Evolutionary conservation across 169 alveolate species (phyloP), one percentile per base, ranked within the genome.

Genomic region (Cryptosporidium felis): DNA sequence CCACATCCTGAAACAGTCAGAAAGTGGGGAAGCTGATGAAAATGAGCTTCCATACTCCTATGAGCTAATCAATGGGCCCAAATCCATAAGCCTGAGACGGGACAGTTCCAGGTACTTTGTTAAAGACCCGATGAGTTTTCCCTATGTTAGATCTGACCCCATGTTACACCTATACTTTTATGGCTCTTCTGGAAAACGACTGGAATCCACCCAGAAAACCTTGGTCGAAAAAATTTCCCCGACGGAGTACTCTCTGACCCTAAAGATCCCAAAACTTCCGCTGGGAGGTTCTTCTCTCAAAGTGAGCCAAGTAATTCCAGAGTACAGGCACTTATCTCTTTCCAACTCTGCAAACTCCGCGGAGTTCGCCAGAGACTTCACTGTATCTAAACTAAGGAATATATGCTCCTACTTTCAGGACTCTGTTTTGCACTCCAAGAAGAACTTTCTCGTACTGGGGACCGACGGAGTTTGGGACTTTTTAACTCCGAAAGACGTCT

Each of bases 401-500:
- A 14, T 30, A 18, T 74, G 26, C 8, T 56, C 85, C n/a, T 49
- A 74, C 44, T 26, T 49, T 23, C 74, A 74, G 16, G 16, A 32
- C 9, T 12, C 46, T 5, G 56, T 53, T 1, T 23, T 53, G 36
- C 12, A 34, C 12, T 34, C 65, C 21, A 74, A 74, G 41, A 53
- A 32, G 26, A 74, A 59, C 23, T 74, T 34, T 21, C 59, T 74
- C 12, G 16, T 74, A 2, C 67, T 74, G 9, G 85, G 85, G 14
- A 74, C 85, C 5, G 85, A 74, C 56, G 85, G 85, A 2, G 65
- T 74, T 21, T 74, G 85, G 85, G 85, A 74, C 53, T 74, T 74
- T 56, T 28, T 74, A 21, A 74, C 62, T 34, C 85, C 85, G 12
- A 74, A 74, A 36, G 85, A 74, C 40, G 67, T 26, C n/a, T 53